phyloP scores from a whole-genome alignment of 805 yeast genomes.

The Saturnispora serradocipensis region DNA sequence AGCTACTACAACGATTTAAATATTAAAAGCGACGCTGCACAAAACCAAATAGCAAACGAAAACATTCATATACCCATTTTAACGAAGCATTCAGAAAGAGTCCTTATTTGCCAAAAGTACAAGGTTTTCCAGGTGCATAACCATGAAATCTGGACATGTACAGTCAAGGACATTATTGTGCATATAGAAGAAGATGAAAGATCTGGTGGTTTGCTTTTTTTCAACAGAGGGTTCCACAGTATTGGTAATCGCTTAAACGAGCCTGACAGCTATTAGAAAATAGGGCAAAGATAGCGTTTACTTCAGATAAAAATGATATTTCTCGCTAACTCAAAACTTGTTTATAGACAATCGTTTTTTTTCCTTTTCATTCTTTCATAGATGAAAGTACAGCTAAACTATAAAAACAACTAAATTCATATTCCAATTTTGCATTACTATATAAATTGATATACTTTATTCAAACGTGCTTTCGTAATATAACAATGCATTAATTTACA shows the following conservation, averaged over 20 bases:
- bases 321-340: neutral
- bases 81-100: slow-evolving; percentile 42
- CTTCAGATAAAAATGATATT: neutral
- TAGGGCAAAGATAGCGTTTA: neutral
- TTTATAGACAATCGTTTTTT: neutral
- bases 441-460: neutral
- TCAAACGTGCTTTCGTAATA: neutral
- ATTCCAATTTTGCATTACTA: neutral
- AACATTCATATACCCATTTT: slow-evolving; percentile 44
- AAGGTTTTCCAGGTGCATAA: slow-evolving; percentile 56
- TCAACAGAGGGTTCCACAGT: slow-evolving; percentile 50
- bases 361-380: neutral
- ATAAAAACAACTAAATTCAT: neutral
- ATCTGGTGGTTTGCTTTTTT: slow-evolving; percentile 61
- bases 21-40: slow-evolving; percentile 10
- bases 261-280: neutral
- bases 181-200: slow-evolving; percentile 24
- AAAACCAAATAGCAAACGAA: slow-evolving; percentile 9
- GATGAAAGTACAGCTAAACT: neutral
- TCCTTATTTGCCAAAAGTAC: slow-evolving; percentile 50
- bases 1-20: slow-evolving; percentile 21
- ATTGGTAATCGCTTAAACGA: slow-evolving; percentile 22
- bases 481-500: neutral
- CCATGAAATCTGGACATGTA: slow-evolving; percentile 88
- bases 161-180: slow-evolving; percentile 49